Conservation (phyloP, 2,329 filamentous ascomycete genomes). For the Trichoderma aggressivum region DNA sequence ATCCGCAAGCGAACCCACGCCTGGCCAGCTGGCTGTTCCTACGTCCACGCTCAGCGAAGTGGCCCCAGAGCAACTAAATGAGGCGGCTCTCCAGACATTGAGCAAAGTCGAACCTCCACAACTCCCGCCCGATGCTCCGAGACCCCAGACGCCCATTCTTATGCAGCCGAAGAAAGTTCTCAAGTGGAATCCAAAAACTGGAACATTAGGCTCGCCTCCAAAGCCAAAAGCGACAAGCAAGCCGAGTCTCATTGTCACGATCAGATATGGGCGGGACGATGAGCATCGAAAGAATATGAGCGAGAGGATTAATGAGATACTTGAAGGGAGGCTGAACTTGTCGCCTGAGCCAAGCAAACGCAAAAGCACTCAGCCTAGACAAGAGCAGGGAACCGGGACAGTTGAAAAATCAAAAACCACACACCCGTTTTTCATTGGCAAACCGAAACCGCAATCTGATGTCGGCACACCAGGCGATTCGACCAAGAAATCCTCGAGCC, state of each 20-base stretch:
- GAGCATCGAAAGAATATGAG: constrained; percentile 49
- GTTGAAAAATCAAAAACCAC: constrained; percentile 29
- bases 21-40: constrained; percentile 3
- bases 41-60: constrained; percentile 22
- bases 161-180: constrained; percentile 48
- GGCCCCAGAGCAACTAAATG: not conserved
- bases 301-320: constrained; percentile 60
- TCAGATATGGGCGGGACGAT: constrained; percentile 57
- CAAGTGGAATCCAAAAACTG: constrained; percentile 57
- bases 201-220: constrained; percentile 60
- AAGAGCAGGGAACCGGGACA: constrained; percentile 21
- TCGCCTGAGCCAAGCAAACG: constrained; percentile 21
- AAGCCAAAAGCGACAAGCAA: constrained; percentile 43
- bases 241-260: constrained; percentile 46
- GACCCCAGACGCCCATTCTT: constrained; percentile 20
- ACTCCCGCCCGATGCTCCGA: constrained; percentile 3
- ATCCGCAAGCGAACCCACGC: not conserved
- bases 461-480: constrained; percentile 23
- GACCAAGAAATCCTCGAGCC: constrained; percentile 26
- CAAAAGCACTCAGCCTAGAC: not conserved
- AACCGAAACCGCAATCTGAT: constrained; percentile 29
- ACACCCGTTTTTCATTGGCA: constrained; percentile 44
- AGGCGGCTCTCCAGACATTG: not conserved
- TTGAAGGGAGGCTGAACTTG: constrained; percentile 37
- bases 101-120: constrained; percentile 4